Evolutionary conservation across 768 basidiomycete genomes (phyloP).

Genomic region (Sutorius australiensis): DNA sequence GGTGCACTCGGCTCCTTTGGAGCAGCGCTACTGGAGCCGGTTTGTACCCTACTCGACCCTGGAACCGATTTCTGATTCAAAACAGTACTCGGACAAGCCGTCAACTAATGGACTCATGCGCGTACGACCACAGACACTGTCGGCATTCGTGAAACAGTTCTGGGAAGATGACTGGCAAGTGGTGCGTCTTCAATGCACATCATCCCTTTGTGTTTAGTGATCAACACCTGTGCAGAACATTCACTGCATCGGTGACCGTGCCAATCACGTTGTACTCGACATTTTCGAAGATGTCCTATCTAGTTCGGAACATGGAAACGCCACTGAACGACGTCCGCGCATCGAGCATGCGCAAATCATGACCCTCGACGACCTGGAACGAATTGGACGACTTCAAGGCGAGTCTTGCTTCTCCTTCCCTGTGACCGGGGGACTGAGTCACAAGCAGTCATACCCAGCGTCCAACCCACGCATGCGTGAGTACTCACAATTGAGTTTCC

Average conservation of each 20-base stretch:
- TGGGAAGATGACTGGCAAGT: constrained; percentile 81
- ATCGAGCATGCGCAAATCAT: constrained; percentile 95
- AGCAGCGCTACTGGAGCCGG: constrained; percentile 77
- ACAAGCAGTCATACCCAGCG: constrained; percentile 74
- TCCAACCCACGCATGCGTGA: constrained; percentile 90
- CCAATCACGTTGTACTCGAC: constrained; percentile 79
- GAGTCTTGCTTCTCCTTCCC: constrained; percentile 16
- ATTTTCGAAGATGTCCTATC: constrained; percentile 68
- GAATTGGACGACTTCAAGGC: constrained; percentile 74
- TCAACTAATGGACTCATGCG: constrained; percentile 69
- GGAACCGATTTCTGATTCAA: background rate
- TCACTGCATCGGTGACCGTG: constrained; percentile 86
- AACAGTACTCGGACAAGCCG: constrained; percentile 70
- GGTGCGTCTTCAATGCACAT: constrained; percentile 41
- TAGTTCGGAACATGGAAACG: constrained; percentile 18
- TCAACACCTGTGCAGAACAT: constrained; percentile 57
- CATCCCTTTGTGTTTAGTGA: background rate
- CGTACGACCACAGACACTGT: constrained; percentile 49
- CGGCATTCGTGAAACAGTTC: constrained; percentile 53
- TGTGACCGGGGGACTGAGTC: background rate
- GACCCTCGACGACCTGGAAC: constrained; percentile 59
- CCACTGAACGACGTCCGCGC: constrained; percentile 58
- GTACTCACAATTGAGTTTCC: constrained; percentile 18
- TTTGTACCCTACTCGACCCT: constrained; percentile 4
- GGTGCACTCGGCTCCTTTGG: constrained; percentile 92